Percentiles rank a stretch among this genome's conserved stretches.
phyloP scores from a whole-genome alignment of 495 filamentous ascomycete species.

The Tuber indicum region DNA sequence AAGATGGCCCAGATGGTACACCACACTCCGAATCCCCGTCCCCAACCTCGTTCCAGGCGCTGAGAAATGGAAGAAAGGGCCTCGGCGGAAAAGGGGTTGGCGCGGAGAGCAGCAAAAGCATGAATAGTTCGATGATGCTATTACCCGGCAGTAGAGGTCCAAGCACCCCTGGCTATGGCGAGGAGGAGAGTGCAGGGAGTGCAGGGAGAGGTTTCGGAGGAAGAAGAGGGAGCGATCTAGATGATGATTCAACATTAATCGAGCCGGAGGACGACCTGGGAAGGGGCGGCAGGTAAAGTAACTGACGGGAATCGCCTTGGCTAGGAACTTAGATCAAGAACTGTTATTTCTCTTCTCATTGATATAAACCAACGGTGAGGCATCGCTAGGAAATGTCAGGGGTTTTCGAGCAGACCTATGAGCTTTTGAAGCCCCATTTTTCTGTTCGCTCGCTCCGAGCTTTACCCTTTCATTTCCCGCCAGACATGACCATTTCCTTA shows the following conservation, averaged over 20 bases:
- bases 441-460: background rate
- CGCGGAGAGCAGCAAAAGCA: constrained; percentile 33
- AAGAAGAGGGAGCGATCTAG: constrained; percentile 28
- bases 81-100: constrained; percentile 26
- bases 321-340: background rate
- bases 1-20: constrained; percentile 29
- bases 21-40: constrained; percentile 30
- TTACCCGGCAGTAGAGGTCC: constrained; percentile 40
- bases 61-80: constrained; percentile 29
- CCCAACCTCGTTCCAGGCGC: constrained; percentile 21
- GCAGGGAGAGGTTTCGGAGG: constrained; percentile 24
- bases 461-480: background rate
- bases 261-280: constrained; percentile 34
- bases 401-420: background rate
- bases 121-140: constrained; percentile 40
- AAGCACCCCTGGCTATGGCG: constrained; percentile 40
- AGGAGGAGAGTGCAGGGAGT: constrained; percentile 36
- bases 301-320: background rate
- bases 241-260: constrained; percentile 39
- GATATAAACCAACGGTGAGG: background rate
- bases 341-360: background rate
- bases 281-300: constrained; percentile 22
- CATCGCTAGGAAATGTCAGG: background rate
- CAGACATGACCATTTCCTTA: background rate
- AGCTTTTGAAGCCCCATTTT: background rate